phyloP scores from a whole-genome alignment of 805 yeast genomes.

The Myxozyma nipponensis region DNA sequence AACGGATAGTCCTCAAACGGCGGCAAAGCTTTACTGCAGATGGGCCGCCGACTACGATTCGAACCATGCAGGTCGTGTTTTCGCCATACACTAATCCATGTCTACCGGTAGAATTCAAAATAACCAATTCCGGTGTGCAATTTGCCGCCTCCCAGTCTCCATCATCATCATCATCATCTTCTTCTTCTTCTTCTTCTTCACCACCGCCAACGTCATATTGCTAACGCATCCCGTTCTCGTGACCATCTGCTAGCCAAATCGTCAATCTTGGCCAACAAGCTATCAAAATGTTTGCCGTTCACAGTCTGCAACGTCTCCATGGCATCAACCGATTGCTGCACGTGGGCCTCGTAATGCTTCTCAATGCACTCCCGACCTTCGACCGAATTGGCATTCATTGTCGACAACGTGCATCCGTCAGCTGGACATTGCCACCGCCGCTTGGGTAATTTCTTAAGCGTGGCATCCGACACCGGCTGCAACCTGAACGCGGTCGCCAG shows the following conservation, averaged over 20 bases:
- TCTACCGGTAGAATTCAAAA: conserved; percentile 31
- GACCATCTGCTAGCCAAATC: conserved; percentile 16
- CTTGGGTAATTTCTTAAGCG: not conserved
- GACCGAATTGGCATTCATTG: conserved; percentile 9
- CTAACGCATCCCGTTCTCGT: not conserved
- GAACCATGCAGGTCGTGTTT: conserved; percentile 43
- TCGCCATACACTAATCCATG: conserved; percentile 36
- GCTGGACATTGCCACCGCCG: conserved; percentile 22
- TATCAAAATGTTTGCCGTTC: conserved; percentile 14
- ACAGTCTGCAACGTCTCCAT: conserved; percentile 13
- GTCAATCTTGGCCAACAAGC: conserved; percentile 16
- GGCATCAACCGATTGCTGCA: conserved; percentile 13
- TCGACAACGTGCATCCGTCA: conserved; percentile 9
- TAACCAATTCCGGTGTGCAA: conserved; percentile 8
- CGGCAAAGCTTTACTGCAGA: conserved; percentile 18
- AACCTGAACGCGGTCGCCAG: conserved; percentile 11
- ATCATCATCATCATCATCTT: too few relatives aligned
- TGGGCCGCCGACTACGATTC: conserved; percentile 27
- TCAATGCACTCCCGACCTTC: conserved; percentile 18
- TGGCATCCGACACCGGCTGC: not conserved
- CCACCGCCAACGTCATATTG: not conserved
- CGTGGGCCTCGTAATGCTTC: conserved; percentile 22
- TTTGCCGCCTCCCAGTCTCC: not conserved
- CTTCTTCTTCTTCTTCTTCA: too few relatives aligned
- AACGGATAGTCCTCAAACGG: conserved; percentile 42